A percentile compares a stretch with the other conserved stretches of the same genome.
Evolutionary conservation across 2,329 filamentous ascomycete species (phyloP).

Genomic region (Pseudogymnoascus sp.): DNA sequence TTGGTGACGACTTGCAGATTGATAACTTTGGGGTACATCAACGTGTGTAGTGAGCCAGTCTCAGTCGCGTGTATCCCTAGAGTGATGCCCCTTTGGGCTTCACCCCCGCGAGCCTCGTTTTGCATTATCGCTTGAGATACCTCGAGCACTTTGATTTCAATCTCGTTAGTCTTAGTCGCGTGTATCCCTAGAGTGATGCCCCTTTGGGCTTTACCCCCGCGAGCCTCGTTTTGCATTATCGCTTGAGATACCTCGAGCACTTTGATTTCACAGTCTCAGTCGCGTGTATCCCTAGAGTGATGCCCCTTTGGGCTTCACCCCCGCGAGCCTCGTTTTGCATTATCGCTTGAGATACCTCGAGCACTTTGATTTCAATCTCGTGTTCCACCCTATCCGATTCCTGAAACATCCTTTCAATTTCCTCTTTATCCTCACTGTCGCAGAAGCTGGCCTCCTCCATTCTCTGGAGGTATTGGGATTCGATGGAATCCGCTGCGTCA

Average conservation of each 20-base stretch:
- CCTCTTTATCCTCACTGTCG: neutral
- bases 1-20: neutral
- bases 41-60: neutral
- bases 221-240: neutral
- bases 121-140: neutral
- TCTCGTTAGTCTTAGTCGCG: too few relatives aligned
- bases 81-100: too few relatives aligned
- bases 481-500: neutral
- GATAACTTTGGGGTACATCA: neutral
- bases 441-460: neutral
- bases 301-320: neutral
- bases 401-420: neutral
- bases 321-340: neutral
- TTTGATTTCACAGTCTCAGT: neutral
- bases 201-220: neutral
- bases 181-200: too few relatives aligned
- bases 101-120: neutral
- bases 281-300: too few relatives aligned
- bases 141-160: neutral
- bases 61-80: too few relatives aligned
- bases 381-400: neutral
- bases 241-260: neutral
- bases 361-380: neutral
- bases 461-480: neutral
- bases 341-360: neutral